These are phyloP conservation scores for Backusella macrospora DNA, from an alignment of 192 early-diverging fungal species.

Conservation along the genomic window DNA sequence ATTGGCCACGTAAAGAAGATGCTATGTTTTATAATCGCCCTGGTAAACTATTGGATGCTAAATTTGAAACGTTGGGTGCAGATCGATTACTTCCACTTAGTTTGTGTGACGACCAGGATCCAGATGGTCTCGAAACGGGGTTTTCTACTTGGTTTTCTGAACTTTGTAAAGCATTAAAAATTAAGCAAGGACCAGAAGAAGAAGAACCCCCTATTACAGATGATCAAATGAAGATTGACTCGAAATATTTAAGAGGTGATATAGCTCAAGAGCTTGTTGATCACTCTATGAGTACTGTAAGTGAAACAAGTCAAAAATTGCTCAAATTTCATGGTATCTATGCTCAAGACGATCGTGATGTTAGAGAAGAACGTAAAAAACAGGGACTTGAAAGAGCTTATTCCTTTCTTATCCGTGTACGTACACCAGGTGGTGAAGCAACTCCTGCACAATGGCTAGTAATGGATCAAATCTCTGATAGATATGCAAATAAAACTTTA, in stretches of 20 bases:
- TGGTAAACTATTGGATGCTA: constrained; percentile 83
- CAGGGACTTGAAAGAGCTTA: constrained; percentile 91
- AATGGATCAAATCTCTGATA: constrained; percentile 85
- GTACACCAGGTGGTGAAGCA: constrained; percentile 87
- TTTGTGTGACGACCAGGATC: constrained; percentile 90
- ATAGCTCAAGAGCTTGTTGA: constrained; percentile 85
- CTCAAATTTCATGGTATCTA: constrained; percentile 97
- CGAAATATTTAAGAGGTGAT: constrained; percentile 90
- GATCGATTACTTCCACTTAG: constrained; percentile 64
- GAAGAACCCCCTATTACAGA: constrained; percentile 74
- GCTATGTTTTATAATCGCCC: constrained; percentile 89
- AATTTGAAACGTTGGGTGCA: constrained; percentile 77
- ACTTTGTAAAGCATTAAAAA: constrained; percentile 82
- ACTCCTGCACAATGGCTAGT: constrained; percentile 89
- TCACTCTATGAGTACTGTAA: constrained; percentile 75
- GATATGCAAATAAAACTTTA: constrained; percentile 82
- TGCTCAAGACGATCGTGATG: constrained; percentile 94
- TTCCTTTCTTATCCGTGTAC: constrained; percentile 95
- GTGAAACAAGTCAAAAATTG: constrained; percentile 87
- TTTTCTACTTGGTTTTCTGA: constrained; percentile 73
- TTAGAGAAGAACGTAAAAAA: constrained; percentile 79
- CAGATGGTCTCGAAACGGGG: constrained; percentile 88
- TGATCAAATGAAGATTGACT: constrained; percentile 89
- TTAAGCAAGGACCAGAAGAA: constrained; percentile 50
- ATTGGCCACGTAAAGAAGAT: constrained; percentile 93